Base-by-base conservation (phyloP, 371 early-diverging fungal species). In the Thermomucor indicae-seudaticae region DNA sequence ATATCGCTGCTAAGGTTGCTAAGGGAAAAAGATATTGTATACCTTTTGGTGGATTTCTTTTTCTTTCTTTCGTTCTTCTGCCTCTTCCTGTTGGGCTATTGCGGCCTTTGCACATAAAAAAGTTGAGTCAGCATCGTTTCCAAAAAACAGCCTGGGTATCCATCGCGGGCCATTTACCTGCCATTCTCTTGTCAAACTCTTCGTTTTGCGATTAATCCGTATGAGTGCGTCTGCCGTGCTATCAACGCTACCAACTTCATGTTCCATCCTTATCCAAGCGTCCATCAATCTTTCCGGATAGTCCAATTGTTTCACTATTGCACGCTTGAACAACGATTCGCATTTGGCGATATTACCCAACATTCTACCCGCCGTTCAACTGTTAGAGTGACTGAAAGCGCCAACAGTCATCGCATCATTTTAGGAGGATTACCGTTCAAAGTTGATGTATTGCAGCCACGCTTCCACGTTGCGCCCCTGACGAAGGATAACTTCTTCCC, bases 211-310 rank as follows among this genome's bases (percentile, higher is more conserved):
- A 30, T 61, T 61, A 5, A 67, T 62, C 1, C 56, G 53, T 1
- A 70, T 41, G n/a, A 61, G 37, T 2, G 64, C 51, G 7, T 55
- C 53, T 44, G 67, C 55, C 10, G 44, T 28, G 1, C 64, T 52
- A 2, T 60, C 64, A 0, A 73, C 23, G 3, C 52, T 55, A 14
- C 87, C 84, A 29, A 57, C 29, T 39, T 78, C 79, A 43, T 65
- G 62, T 57, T 81, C 84, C 17, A 81, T 60, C 1, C 53, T 42
- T 1, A 60, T 47, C 74, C 80, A 83, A 1, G 66, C 72, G 29
- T 70, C 65, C 31, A 76, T 69, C 2, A 87, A 39, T 6, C 70
- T 52, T 30, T 78, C 76, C 5, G 81, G 76, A 44, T 71, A 68
- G 47, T 80, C 78, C 6, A 72, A 45, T 4, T 58, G 54, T 23